Percentiles rank a stretch among this genome's conserved stretches.
These are phyloP conservation scores for Boletus subparvulus DNA, from an alignment of 768 basidiomycete species.

Conservation along the genomic window DNA sequence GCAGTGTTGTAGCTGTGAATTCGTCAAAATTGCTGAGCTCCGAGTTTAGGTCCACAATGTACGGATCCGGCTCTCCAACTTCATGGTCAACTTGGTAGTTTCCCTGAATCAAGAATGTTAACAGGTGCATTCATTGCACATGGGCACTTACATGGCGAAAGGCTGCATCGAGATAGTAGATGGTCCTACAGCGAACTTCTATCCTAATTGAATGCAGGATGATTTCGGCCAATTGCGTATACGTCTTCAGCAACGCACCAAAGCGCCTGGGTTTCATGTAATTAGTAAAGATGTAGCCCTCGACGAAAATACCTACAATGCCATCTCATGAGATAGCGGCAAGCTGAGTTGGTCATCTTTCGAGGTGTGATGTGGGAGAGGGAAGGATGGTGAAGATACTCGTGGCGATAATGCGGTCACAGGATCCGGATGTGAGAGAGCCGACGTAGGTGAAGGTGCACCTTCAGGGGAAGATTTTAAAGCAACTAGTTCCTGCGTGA, in stretches of 20 bases:
- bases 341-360: slow-evolving; percentile 57
- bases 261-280: slow-evolving; percentile 64
- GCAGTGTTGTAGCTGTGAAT: slow-evolving; percentile 58
- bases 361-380: slow-evolving; percentile 38
- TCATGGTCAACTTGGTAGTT: slow-evolving; percentile 82
- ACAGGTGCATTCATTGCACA: slow-evolving; percentile 1
- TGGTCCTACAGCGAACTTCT: slow-evolving; percentile 81
- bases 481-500: slow-evolving; percentile 65
- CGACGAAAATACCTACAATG: slow-evolving; percentile 56
- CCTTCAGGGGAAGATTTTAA: slow-evolving; percentile 62
- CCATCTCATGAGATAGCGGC: slow-evolving; percentile 86
- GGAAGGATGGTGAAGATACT: slow-evolving; percentile 45
- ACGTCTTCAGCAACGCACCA: slow-evolving; percentile 86
- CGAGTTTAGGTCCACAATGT: slow-evolving; percentile 80
- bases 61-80: slow-evolving; percentile 87
- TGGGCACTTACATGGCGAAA: slow-evolving; percentile 61
- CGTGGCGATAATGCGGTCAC: slow-evolving; percentile 42
- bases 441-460: slow-evolving; percentile 48
- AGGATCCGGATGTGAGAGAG: slow-evolving; percentile 47
- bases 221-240: slow-evolving; percentile 83
- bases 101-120: slow-evolving; percentile 50
- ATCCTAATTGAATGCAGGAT: slow-evolving; percentile 85
- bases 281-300: background rate
- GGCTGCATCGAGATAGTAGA: slow-evolving; percentile 78
- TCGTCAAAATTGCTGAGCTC: slow-evolving; percentile 80